Evolutionary conservation across 768 basidiomycete species (phyloP).

Genomic region (Boletus sp.): DNA sequence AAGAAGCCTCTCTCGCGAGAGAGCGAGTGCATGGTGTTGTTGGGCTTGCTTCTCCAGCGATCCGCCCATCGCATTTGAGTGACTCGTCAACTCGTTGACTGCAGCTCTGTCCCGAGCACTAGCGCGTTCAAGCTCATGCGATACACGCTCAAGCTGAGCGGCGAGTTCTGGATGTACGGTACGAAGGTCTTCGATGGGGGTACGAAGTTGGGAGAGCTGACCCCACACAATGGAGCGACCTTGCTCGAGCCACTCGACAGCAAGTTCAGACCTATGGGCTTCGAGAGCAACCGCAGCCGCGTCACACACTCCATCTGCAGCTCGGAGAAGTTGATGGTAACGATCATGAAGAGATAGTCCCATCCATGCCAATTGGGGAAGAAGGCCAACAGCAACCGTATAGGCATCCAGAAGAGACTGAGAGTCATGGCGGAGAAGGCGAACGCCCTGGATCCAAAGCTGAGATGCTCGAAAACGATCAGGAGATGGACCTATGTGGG

Average conservation of each 20-base stretch:
- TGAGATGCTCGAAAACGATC: too few relatives aligned
- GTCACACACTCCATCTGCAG: not conserved
- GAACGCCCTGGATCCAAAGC: too few relatives aligned
- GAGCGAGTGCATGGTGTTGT: not conserved
- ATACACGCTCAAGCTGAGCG: not conserved
- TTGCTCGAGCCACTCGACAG: not conserved
- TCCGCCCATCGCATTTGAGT: not conserved
- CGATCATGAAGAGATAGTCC: not conserved
- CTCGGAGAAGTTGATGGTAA: not conserved
- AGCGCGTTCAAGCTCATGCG: not conserved
- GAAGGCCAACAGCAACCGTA: too few relatives aligned
- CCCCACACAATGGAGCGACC: not conserved
- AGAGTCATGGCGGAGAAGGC: too few relatives aligned
- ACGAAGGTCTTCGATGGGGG: not conserved
- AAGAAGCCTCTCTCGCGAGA: not conserved
- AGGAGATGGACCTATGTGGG: too few relatives aligned
- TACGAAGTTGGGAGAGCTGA: not conserved
- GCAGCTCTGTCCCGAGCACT: not conserved
- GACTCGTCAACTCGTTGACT: not conserved
- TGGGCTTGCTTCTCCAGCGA: not conserved
- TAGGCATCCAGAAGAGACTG: too few relatives aligned
- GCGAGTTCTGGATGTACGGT: not conserved
- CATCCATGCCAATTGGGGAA: too few relatives aligned
- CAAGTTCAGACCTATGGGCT: not conserved
- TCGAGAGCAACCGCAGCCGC: not conserved